Base-by-base conservation (phyloP, 2,329 filamentous ascomycete genomes). In the Cladosporium cucumerinum region DNA sequence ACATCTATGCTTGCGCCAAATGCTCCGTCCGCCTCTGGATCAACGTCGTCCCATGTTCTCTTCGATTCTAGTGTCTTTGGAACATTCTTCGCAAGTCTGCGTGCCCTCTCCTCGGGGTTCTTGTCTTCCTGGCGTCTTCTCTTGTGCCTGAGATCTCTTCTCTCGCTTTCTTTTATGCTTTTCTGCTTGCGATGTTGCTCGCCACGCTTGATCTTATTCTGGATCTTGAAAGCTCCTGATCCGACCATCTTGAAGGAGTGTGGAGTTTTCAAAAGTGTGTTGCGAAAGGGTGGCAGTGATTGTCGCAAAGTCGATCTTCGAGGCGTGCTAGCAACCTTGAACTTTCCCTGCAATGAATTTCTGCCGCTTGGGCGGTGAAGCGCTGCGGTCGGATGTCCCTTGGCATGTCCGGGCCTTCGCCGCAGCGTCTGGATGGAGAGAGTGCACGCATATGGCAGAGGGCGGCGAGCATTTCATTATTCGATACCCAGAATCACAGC, bases 71-170 rank as follows among this genome's bases (percentile, higher is more conserved):
- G 84, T 0, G 92, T 96, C 63, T 86, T 78, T 0, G 95, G 90
- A 51, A 93, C 85, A 79, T 97, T 97, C 70, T 85, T 87, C 66
- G 87, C 87, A 66, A 94, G 82, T 71, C 95, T 86, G 69, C 89
- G 86, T 67, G 86, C 87, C 70, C 87, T 87, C 66, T 97, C 79
- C 66, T 87, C 85, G 1, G 94, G 93, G 73, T 97, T 87, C 77
- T 89, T 91, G 69, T 89, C 86, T 78, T 99, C 95, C 74, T 93
- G 91, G 79, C 90, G 91, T 79, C 92, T 93, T 66, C 92, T 85
- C 57, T 86, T 86, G 75, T 93, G 89, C 68, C 93, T 87, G 72
- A 88, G 85, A 72, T 93, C 90, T 72, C 91, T 88, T 72, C 89
- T 91, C 55, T 87, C 82, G 74, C 88, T 89, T 75, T 92, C 90